Percentiles rank a stretch among this genome's conserved stretches.
Evolutionary conservation across 2,329 filamentous ascomycete genomes (phyloP).

Genomic region (Pseudocercospora ulei): DNA sequence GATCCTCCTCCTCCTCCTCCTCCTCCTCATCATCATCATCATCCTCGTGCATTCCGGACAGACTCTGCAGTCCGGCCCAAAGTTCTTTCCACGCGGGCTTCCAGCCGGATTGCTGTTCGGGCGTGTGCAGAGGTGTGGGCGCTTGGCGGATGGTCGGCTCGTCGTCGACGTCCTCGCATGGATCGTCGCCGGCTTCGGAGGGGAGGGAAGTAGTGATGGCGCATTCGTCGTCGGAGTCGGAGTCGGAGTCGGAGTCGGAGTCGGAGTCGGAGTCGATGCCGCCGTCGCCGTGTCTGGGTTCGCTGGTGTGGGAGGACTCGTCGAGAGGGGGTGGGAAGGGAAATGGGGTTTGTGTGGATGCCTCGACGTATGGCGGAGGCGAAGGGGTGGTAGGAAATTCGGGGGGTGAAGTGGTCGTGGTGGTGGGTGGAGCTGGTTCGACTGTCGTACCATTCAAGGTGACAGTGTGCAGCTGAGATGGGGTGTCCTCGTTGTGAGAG

Average conservation of each 20-base stretch:
- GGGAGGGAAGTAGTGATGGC: constrained; percentile 27
- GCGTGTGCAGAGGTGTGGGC: not conserved
- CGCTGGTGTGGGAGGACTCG: not conserved
- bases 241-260: constrained; percentile 10
- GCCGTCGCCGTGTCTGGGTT: constrained; percentile 1
- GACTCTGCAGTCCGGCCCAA: constrained; percentile 29
- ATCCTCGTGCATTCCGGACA: constrained; percentile 31
- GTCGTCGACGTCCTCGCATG: constrained; percentile 19
- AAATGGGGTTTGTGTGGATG: constrained; percentile 13
- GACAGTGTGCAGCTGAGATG: no score
- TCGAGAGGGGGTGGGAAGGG: constrained; percentile 6
- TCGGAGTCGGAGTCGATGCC: constrained; percentile 10
- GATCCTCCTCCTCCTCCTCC: no score
- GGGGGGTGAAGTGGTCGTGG: no score
- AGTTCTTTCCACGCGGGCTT: constrained; percentile 34
- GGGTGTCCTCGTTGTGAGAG: constrained; percentile 7
- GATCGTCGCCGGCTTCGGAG: constrained; percentile 16
- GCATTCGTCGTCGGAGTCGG: constrained; percentile 23
- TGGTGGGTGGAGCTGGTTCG: not conserved
- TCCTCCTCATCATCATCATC: constrained; percentile 19
- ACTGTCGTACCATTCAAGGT: constrained; percentile 16
- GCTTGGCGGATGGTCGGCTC: constrained; percentile 11
- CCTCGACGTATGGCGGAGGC: constrained; percentile 10
- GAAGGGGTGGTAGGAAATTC: constrained; percentile 6
- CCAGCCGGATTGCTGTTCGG: constrained; percentile 1